Conservation (phyloP, 176 grass and related monocot genomes). For the Elaeis guineensis region DNA sequence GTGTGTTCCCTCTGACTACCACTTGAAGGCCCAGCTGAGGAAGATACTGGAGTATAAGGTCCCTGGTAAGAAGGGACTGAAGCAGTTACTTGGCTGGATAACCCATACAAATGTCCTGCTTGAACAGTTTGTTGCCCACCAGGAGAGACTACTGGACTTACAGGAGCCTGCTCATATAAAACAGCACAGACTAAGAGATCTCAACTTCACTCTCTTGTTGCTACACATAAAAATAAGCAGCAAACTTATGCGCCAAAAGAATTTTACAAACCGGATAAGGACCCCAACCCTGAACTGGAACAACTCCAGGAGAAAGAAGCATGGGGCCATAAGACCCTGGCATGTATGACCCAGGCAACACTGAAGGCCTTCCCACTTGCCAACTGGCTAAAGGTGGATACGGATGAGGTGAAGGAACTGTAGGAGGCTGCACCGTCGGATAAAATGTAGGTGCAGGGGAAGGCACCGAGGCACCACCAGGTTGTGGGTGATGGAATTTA, state of each 20-base stretch:
- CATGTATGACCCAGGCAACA: constrained; percentile 29
- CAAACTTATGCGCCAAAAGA: too few relatives aligned
- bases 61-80: constrained; percentile 26
- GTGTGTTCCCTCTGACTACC: constrained; percentile 34
- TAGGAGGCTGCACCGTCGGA: too few relatives aligned
- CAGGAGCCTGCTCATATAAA: constrained; percentile 25
- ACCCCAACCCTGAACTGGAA: constrained; percentile 82
- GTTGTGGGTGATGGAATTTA: constrained; percentile 34
- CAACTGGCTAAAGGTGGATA: constrained; percentile 50
- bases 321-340: constrained; percentile 66
- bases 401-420: constrained; percentile 41
- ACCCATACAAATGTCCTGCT: constrained; percentile 41
- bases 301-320: constrained; percentile 58
- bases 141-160: constrained; percentile 39
- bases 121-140: constrained; percentile 54
- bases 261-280: constrained; percentile 59
- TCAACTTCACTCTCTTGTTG: too few relatives aligned
- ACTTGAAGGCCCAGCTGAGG: constrained; percentile 34
- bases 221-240: too few relatives aligned
- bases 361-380: constrained; percentile 64
- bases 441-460: not conserved
- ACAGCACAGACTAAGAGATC: too few relatives aligned
- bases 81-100: constrained; percentile 37
- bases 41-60: constrained; percentile 33
- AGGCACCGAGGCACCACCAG: too few relatives aligned